Percentiles rank a stretch among this genome's conserved stretches.
Evolutionary conservation across 768 basidiomycete species (phyloP).

Genomic region (Dentipellis sp.): DNA sequence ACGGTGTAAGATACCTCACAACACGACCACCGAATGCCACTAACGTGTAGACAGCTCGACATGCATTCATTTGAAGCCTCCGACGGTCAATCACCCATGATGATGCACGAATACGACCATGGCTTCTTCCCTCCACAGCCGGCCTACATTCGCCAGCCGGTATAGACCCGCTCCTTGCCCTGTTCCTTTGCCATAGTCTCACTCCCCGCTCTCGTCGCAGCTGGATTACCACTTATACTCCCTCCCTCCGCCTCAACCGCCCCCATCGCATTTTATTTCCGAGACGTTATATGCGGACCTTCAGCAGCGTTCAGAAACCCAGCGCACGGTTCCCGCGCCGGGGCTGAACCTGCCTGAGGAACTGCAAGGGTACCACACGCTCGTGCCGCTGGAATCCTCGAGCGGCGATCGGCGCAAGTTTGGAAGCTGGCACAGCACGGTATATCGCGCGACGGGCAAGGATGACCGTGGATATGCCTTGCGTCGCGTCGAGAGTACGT

Average conservation of each 20-base stretch:
- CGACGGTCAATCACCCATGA: constrained; percentile 17
- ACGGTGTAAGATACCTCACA: constrained; percentile 19
- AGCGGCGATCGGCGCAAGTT: constrained; percentile 58
- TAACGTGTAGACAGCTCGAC: constrained; percentile 14
- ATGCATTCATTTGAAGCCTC: constrained; percentile 16
- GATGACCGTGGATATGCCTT: constrained; percentile 77
- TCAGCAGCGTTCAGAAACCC: constrained; percentile 38
- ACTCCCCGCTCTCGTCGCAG: constrained; percentile 27
- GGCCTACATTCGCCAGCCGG: constrained; percentile 60
- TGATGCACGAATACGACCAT: constrained; percentile 17
- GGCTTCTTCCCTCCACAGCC: constrained; percentile 35
- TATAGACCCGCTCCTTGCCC: constrained; percentile 23
- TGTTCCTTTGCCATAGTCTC: background rate
- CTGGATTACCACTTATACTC: constrained; percentile 93
- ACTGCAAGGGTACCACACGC: constrained; percentile 82
- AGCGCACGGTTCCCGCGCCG: constrained; percentile 25
- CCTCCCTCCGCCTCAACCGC: constrained; percentile 48
- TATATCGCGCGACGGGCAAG: constrained; percentile 73
- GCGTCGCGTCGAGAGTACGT: constrained; percentile 80
- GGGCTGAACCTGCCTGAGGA: constrained; percentile 72
- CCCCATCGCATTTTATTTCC: constrained; percentile 74
- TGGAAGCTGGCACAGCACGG: constrained; percentile 75
- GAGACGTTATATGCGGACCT: constrained; percentile 59
- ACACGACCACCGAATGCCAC: constrained; percentile 9
- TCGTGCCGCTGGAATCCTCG: constrained; percentile 66